Evolutionary conservation across 441 rosid genomes (phyloP).

Genomic region (Kokia cookei): DNA sequence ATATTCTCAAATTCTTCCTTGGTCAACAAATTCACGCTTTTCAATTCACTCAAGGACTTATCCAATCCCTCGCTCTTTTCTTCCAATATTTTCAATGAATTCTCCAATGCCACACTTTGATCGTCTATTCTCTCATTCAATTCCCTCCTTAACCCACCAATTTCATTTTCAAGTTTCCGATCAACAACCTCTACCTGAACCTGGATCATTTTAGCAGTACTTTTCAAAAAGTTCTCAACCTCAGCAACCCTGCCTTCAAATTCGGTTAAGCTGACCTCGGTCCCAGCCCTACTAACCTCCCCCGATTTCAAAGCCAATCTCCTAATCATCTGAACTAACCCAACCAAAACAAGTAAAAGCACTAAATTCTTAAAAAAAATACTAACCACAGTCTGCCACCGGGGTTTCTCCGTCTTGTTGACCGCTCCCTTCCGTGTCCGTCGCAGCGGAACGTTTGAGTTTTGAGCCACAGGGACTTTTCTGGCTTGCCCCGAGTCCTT

Average conservation of each 20-base stretch:
- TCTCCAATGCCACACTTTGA: constrained; percentile 24
- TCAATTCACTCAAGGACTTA: constrained; percentile 54
- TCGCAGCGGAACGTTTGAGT: constrained; percentile 53
- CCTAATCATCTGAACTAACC: constrained; percentile 60
- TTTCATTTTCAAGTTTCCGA: constrained; percentile 55
- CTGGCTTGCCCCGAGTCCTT: constrained; percentile 39
- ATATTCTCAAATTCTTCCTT: constrained; percentile 64
- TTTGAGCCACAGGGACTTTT: constrained; percentile 30
- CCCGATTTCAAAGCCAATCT: constrained; percentile 32
- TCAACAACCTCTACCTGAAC: constrained; percentile 79
- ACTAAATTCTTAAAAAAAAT: constrained; percentile 62
- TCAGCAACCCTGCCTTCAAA: constrained; percentile 67
- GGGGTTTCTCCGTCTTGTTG: constrained; percentile 47
- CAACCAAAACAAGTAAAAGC: constrained; percentile 49
- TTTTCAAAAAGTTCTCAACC: constrained; percentile 61
- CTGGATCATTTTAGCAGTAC: constrained; percentile 69
- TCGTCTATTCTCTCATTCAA: constrained; percentile 42
- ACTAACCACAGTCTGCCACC: constrained; percentile 61
- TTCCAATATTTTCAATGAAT: constrained; percentile 46
- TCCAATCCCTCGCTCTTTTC: constrained; percentile 44
- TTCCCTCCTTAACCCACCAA: constrained; percentile 51
- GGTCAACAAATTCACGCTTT: constrained; percentile 45
- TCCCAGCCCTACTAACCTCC: constrained; percentile 19
- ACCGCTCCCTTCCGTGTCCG: constrained; percentile 39
- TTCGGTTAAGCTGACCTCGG: constrained; percentile 44